phyloP scores from a whole-genome alignment of 2,329 filamentous ascomycete species.

The Pochonia chlamydosporia region DNA sequence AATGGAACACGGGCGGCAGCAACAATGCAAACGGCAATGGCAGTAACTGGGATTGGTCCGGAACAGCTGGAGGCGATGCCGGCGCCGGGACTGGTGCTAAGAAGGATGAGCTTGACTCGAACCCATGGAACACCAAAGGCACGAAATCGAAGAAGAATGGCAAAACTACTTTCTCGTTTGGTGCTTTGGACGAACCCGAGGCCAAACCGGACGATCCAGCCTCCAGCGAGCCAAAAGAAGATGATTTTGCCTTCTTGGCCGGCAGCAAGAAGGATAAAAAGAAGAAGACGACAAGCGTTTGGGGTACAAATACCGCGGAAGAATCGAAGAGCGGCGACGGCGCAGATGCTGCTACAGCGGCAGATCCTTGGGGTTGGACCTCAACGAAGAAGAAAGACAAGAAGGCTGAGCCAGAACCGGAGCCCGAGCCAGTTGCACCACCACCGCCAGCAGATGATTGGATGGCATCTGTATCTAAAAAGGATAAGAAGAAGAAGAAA shows the following conservation, averaged over 20 bases:
- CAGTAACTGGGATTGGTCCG: slow-evolving; percentile 40
- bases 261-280: slow-evolving; percentile 36
- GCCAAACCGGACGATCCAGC: slow-evolving; percentile 30
- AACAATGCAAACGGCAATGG: slow-evolving; percentile 18
- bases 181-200: slow-evolving; percentile 34
- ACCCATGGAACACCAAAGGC: slow-evolving; percentile 43
- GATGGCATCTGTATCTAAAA: slow-evolving; percentile 20
- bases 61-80: slow-evolving; percentile 16
- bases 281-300: slow-evolving; percentile 30
- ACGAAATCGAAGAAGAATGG: slow-evolving; percentile 48
- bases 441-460: slow-evolving; percentile 15
- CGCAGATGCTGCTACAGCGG: slow-evolving; percentile 14
- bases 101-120: slow-evolving; percentile 37
- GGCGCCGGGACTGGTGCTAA: slow-evolving; percentile 28
- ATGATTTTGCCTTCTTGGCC: slow-evolving; percentile 24
- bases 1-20: slow-evolving; percentile 50
- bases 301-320: slow-evolving; percentile 28
- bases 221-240: slow-evolving; percentile 23
- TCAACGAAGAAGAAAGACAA: slow-evolving; percentile 37
- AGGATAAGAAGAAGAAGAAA: slow-evolving; percentile 31
- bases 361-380: slow-evolving; percentile 29
- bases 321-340: slow-evolving; percentile 23
- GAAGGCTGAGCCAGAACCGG: slow-evolving; percentile 20
- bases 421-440: slow-evolving; percentile 16
- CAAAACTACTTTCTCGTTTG: slow-evolving; percentile 41